phyloP scores from a whole-genome alignment of 169 alveolate genomes.

The Neospora caninum region DNA sequence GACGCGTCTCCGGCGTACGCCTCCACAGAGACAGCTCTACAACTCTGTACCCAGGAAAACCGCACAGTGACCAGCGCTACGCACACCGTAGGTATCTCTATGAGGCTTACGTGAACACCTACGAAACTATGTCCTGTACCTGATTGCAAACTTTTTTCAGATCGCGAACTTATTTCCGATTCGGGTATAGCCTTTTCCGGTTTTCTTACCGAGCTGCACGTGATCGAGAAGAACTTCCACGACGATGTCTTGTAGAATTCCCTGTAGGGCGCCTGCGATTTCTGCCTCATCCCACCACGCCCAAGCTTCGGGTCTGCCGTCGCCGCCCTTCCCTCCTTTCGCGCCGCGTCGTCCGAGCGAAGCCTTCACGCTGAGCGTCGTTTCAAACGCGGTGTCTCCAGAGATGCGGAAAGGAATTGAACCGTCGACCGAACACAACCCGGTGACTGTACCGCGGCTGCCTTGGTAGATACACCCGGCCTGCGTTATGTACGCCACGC shows the following conservation, averaged over 20 bases:
- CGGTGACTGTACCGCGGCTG: not conserved
- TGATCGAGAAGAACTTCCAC: slow-evolving; percentile 1
- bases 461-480: not conserved
- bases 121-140: too few species aligned
- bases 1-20: too few species aligned
- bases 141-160: too few species aligned
- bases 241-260: not conserved
- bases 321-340: not conserved
- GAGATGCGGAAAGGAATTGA: not conserved
- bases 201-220: slow-evolving; percentile 12
- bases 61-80: too few species aligned
- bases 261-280: not conserved
- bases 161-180: too few species aligned
- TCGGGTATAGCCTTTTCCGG: too few species aligned
- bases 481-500: not conserved
- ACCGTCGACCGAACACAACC: not conserved
- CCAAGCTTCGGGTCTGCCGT: too few species aligned
- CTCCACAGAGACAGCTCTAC: too few species aligned
- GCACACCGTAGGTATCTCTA: too few species aligned
- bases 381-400: not conserved
- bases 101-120: too few species aligned
- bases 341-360: not conserved
- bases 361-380: not conserved
- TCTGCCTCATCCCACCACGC: not conserved
- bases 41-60: too few species aligned